Evolutionary conservation across 2,329 filamentous ascomycete genomes (phyloP), one percentile per base, ranked within the genome.

Genomic region (Colletotrichum higginsianum): DNA sequence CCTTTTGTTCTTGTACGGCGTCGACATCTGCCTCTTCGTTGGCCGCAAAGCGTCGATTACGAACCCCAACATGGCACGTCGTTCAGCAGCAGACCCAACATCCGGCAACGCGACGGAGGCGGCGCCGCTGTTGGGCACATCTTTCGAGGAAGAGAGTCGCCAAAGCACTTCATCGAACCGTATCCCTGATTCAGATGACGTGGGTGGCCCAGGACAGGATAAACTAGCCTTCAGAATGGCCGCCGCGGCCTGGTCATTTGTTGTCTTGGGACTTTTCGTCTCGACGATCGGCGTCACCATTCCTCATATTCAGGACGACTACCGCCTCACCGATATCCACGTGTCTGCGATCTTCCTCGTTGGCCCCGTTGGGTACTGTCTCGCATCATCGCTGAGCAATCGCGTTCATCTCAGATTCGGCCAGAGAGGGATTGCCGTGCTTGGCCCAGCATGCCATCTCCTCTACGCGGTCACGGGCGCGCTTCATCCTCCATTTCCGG

Each of bases 401-500:
- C 67, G 73, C 11, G 71, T 86, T 3, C 85, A 87, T 69, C 55
- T 76, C 16, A 84, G 82, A 44, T 83, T 90, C 62, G 93, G 94
- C 40, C 93, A 94, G 76, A 87, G 92, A 15, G 80, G 80, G 0
- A 80, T 86, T 42, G 84, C 84, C 1, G n/a, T 80, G 21, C 50
- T 82, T 4, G 84, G 80, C 0, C 83, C 84, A 0, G 18, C 80
- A 0, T 76, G 82, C 47, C 83, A 85, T 46, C 66, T 84, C 12
- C 8, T 90, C 35, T 88, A 91, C 23, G 94, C 93, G 75, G 79
- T 91, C 30, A 83, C 91, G 35, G 86, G 93, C 67, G 86, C 88
- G 4, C 81, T 91, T 5, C 93, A 94, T 77, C 93, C 92, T 1
- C 91, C 91, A 0, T 94, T 91, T 75, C 88, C 91, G 0, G 89